Base-by-base conservation (phyloP, 306 rosid species). In the Casuarina equisetifolia region DNA sequence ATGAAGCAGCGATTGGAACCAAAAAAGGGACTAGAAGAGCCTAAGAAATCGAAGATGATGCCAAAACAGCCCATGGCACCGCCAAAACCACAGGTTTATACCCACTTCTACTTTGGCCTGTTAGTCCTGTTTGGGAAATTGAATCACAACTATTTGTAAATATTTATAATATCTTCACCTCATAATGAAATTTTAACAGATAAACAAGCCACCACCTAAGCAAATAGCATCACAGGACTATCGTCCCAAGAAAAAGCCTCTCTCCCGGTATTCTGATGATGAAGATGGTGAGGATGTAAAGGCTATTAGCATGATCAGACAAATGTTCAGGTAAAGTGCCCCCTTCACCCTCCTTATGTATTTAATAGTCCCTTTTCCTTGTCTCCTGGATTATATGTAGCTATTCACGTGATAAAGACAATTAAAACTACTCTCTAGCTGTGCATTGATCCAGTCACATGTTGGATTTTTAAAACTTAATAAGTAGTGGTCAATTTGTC, bases 211-310 rank as follows among this genome's bases (percentile, higher is more conserved):
- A 9, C 88, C 78, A 9, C 88, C 78, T 72, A 88, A 76, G 76
- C 88, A 81, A 79, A 71, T 74, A 68, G 76, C 85, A 51, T 82
- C 82, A 16, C 88, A 72, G n/a, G 89, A 84, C 49, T 82, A 77
- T 36, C 91, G 78, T 45, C 97, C 90, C 69, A 88, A 86, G 88
- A 95, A 80, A 79, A 91, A 82, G 74, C 88, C 90, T 62, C 46
- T 61, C 48, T 83, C 85, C 61, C 79, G 80, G 19, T 39, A 40
- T 46, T 74, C 78, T 8, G 89, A 92, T 73, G 96, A 86, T 1
- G 93, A 84, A 38, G 84, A 82, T 70, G 89, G 20, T 6, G 88
- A 84, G 9, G 88, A 51, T 39, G 91, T 50, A 44, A 55, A 69
- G 67, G 89, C 91, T 73, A 62, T 83, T 46, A 81, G 82, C 53